These are phyloP conservation scores for Ceratopteris richardii DNA, from an alignment of 75 land plant genomes.

Conservation along the genomic window DNA sequence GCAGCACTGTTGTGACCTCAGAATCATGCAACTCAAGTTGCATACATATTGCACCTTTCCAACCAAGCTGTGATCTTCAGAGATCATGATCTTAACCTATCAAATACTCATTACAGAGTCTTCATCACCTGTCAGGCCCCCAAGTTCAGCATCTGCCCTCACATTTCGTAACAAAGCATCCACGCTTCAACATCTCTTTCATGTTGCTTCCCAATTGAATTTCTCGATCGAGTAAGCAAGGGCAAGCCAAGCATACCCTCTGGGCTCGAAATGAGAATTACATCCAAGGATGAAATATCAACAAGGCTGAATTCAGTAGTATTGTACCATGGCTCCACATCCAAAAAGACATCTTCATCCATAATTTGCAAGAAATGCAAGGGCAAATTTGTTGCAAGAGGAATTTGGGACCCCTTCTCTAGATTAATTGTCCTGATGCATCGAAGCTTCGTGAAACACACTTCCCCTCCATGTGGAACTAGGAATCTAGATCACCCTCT, in stretches of 20 bases:
- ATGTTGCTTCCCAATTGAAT: conserved; percentile 61
- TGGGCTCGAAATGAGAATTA: conserved; percentile 66
- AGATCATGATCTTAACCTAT: too few species aligned
- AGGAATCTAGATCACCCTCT: background rate
- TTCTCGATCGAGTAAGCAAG: conserved; percentile 46
- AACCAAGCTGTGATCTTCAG: too few species aligned
- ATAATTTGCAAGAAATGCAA: background rate
- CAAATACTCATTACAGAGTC: too few species aligned
- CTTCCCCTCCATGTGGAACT: background rate
- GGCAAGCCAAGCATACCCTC: conserved; percentile 86
- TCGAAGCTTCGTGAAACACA: background rate
- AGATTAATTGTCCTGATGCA: background rate
- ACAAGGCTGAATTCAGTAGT: conserved; percentile 34
- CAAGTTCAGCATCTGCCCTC: too few species aligned
- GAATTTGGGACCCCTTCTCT: background rate
- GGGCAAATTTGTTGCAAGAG: background rate
- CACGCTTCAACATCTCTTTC: too few species aligned
- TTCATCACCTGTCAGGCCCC: too few species aligned
- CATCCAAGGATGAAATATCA: conserved; percentile 61
- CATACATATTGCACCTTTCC: too few species aligned
- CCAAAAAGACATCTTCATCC: conserved; percentile 4
- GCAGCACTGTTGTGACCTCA: too few species aligned
- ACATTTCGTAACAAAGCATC: too few species aligned
- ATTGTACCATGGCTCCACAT: conserved; percentile 71
- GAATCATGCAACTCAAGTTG: too few species aligned